These are phyloP conservation scores for Chalaropsis ovoidea DNA, from an alignment of 2,329 filamentous ascomycete genomes.

Conservation along the genomic window DNA sequence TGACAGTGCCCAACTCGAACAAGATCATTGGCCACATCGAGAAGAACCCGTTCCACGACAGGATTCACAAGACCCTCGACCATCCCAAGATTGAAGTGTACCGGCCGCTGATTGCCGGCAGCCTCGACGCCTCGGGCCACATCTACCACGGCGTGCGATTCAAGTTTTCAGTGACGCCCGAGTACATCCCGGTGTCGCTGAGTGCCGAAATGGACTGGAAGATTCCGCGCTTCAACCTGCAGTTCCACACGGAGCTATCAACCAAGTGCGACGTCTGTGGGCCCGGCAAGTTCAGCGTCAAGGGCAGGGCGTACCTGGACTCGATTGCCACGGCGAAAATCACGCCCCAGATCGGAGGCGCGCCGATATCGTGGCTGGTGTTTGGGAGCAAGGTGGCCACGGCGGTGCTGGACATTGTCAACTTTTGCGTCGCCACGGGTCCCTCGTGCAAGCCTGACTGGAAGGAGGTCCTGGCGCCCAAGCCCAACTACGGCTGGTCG, in stretches of 20 bases:
- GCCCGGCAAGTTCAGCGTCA: constrained; percentile 7
- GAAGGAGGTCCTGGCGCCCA: constrained; percentile 4
- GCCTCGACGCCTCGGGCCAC: constrained; percentile 10
- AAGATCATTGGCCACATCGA: constrained; percentile 12
- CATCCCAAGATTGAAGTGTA: constrained; percentile 12
- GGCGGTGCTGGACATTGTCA: background rate
- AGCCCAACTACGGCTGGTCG: background rate
- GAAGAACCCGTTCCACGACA: background rate
- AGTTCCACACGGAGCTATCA: constrained; percentile 7
- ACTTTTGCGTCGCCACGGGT: constrained; percentile 16
- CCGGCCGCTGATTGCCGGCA: constrained; percentile 12
- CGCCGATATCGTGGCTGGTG: constrained; percentile 8
- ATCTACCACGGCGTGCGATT: constrained; percentile 11
- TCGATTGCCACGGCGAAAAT: constrained; percentile 8
- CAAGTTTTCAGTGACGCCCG: background rate
- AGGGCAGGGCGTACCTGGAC: constrained; percentile 1
- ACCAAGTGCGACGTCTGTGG: constrained; percentile 15
- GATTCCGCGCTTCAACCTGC: constrained; percentile 10
- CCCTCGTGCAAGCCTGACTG: constrained; percentile 13
- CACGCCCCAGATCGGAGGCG: background rate
- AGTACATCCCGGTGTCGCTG: background rate
- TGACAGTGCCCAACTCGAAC: constrained; percentile 24
- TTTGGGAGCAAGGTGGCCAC: background rate
- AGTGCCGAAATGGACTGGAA: constrained; percentile 13
- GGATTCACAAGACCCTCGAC: background rate